Percentiles rank a stretch among this genome's conserved stretches.
Evolutionary conservation across 805 yeast species (phyloP).

Genomic region (Candida lessepsii): DNA sequence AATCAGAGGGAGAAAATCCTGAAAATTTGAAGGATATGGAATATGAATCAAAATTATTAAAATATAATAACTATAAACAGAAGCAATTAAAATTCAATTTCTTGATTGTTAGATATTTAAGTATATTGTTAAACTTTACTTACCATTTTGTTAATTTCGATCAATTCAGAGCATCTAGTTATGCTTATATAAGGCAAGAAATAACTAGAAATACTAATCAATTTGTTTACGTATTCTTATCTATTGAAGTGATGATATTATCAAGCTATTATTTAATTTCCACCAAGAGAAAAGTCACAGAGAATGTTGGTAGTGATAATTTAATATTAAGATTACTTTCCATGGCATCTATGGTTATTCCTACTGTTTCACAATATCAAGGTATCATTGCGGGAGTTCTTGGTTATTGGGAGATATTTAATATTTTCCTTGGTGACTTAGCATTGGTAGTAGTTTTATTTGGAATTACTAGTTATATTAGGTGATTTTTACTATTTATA

Average conservation of each 20-base stretch:
- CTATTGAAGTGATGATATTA: conserved; percentile 33
- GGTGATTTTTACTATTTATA: background rate
- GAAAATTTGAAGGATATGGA: conserved; percentile 20
- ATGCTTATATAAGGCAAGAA: conserved; percentile 24
- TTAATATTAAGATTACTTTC: conserved; percentile 27
- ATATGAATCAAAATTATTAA: conserved; percentile 29
- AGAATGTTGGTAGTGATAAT: conserved; percentile 25
- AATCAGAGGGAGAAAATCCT: conserved; percentile 11
- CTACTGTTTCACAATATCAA: conserved; percentile 28
- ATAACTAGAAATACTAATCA: conserved; percentile 10
- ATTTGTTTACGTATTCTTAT: conserved; percentile 28
- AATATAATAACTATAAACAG: conserved; percentile 33
- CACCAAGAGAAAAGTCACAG: conserved; percentile 23
- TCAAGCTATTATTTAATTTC: conserved; percentile 33
- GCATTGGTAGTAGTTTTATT: conserved; percentile 37
- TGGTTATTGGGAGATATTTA: conserved; percentile 37
- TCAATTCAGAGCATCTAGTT: conserved; percentile 23
- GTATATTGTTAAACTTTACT: conserved; percentile 29
- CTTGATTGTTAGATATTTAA: conserved; percentile 27
- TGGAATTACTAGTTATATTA: conserved; percentile 30
- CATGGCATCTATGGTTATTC: conserved; percentile 35
- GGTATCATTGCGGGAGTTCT: conserved; percentile 27
- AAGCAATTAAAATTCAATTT: conserved; percentile 31
- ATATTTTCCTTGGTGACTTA: conserved; percentile 37
- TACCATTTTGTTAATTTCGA: conserved; percentile 29